These are phyloP conservation scores for Apiospora sp. DNA, from an alignment of 2,329 filamentous ascomycete species.

Conservation along the genomic window DNA sequence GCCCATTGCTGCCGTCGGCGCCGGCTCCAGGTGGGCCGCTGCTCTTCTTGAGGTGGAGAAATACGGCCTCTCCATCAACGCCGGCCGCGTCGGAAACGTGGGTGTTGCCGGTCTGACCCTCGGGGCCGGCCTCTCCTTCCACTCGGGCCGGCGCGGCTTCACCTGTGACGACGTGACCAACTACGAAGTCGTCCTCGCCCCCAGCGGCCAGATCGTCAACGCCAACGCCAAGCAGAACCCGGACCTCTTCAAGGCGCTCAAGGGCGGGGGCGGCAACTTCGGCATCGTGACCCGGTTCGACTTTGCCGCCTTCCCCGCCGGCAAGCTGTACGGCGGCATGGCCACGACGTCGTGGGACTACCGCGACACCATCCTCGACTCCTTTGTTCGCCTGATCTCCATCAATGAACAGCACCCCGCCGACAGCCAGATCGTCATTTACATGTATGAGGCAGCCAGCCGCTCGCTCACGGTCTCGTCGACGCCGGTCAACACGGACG, in stretches of 20 bases:
- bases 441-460: neutral
- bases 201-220: constrained; percentile 43
- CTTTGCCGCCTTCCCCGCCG: constrained; percentile 29
- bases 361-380: constrained; percentile 25
- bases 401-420: constrained; percentile 28
- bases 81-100: constrained; percentile 35
- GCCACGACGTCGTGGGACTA: constrained; percentile 23
- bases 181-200: constrained; percentile 52
- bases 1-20: neutral
- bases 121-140: constrained; percentile 38
- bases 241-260: constrained; percentile 54
- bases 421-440: constrained; percentile 23
- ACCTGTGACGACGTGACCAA: constrained; percentile 53
- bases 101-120: constrained; percentile 38
- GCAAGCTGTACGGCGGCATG: constrained; percentile 31
- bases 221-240: constrained; percentile 45
- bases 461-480: neutral
- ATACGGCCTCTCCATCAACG: constrained; percentile 29
- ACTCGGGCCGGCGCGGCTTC: constrained; percentile 46
- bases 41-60: neutral
- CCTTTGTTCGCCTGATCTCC: constrained; percentile 28
- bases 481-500: neutral
- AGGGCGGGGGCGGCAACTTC: constrained; percentile 55
- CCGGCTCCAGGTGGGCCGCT: neutral
- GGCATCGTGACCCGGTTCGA: constrained; percentile 47